These are phyloP conservation scores for Hypoxylon perforatum DNA, from an alignment of 495 filamentous ascomycete genomes.

Conservation along the genomic window DNA sequence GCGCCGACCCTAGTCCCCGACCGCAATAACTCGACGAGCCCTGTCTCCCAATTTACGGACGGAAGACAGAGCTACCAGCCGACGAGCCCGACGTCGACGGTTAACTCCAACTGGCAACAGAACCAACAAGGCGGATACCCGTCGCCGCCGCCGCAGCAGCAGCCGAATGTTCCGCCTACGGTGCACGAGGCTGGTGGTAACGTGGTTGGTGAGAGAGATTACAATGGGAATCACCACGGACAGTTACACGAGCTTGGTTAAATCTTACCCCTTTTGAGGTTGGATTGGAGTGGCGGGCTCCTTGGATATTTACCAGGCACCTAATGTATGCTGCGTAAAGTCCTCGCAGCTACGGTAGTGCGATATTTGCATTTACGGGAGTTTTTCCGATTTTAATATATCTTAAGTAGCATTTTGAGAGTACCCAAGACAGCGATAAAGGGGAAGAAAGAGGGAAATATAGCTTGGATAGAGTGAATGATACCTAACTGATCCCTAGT, in stretches of 20 bases:
- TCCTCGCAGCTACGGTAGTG: too few relatives aligned
- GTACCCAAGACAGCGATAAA: too few relatives aligned
- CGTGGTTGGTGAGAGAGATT: constrained; percentile 39
- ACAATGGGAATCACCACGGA: constrained; percentile 45
- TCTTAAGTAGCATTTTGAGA: too few relatives aligned
- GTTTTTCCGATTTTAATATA: too few relatives aligned
- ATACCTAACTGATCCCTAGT: too few relatives aligned
- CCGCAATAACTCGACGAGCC: constrained; percentile 44
- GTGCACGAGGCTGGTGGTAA: constrained; percentile 49
- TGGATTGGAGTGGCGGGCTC: too few relatives aligned
- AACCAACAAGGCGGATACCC: constrained; percentile 18
- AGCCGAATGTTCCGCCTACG: constrained; percentile 38
- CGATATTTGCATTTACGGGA: too few relatives aligned
- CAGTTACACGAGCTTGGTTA: constrained; percentile 45
- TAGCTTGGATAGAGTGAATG: too few relatives aligned
- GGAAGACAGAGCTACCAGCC: constrained; percentile 36
- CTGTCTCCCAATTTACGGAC: constrained; percentile 42
- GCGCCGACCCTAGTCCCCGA: constrained; percentile 29
- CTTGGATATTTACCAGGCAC: too few relatives aligned
- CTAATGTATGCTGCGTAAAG: too few relatives aligned
- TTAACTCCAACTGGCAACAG: constrained; percentile 40
- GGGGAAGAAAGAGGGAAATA: too few relatives aligned
- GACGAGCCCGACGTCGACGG: constrained; percentile 40
- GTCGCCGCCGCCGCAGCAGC: not conserved
- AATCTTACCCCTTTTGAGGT: too few relatives aligned